A percentile compares a stretch with the other conserved stretches of the same genome.
Evolutionary conservation across 129 eudicot species (phyloP).

Genomic region (Flaveria robusta): DNA sequence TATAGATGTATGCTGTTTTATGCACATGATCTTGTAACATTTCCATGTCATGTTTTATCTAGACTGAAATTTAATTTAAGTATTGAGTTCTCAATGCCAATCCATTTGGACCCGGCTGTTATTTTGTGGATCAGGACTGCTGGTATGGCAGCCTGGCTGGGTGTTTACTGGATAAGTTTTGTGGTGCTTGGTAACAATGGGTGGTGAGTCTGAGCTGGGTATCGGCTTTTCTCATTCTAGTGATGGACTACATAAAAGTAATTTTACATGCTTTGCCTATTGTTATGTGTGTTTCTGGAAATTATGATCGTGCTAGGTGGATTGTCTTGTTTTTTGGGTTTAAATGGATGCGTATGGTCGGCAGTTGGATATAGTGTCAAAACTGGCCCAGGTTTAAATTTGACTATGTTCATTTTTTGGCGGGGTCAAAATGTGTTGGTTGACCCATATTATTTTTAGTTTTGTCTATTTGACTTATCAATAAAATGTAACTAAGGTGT

Average conservation of each 20-base stretch:
- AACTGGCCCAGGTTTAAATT: not conserved
- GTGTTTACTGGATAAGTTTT: not conserved
- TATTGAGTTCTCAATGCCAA: not conserved
- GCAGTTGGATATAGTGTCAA: not conserved
- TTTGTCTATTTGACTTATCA: not conserved
- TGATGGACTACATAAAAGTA: not conserved
- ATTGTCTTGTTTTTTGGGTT: not conserved
- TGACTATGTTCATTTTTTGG: not conserved
- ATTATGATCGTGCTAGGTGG: slow-evolving; percentile 8
- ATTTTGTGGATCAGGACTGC: not conserved
- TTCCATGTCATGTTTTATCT: slow-evolving; percentile 2
- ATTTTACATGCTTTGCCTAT: not conserved
- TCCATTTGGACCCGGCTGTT: not conserved
- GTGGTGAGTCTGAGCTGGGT: slow-evolving; percentile 8
- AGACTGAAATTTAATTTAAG: slow-evolving; percentile 13
- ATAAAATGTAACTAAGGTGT: not conserved
- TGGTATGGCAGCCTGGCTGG: not conserved
- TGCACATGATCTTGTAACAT: slow-evolving; percentile 14
- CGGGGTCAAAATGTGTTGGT: not conserved
- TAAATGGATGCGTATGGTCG: not conserved
- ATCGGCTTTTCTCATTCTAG: not conserved
- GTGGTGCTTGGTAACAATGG: not conserved
- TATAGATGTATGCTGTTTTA: not conserved
- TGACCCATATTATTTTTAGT: not conserved
- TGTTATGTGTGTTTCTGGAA: not conserved